Evolutionary conservation across 495 filamentous ascomycete genomes (phyloP), one percentile per base, ranked within the genome.

Genomic region (Xylaria cubensis): DNA sequence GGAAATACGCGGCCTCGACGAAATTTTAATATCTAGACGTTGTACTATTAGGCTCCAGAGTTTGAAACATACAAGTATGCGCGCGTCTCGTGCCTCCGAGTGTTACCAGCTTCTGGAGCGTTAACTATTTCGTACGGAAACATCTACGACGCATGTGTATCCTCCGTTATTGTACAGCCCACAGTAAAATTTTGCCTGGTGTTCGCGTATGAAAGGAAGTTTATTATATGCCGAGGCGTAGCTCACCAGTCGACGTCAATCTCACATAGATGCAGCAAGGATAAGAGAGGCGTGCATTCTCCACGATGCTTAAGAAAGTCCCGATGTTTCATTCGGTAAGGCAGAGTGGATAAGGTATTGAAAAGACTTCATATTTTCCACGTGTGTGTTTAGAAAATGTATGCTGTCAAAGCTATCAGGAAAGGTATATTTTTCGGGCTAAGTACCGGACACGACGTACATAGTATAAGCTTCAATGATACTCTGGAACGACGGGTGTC

Each of bases 311-410:
- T 50, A 51, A 72, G 55, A 67, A 68, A 55, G 53, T 53, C 63
- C 70, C 64, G 64, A 69, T 29, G 55, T 73, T 61, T 64, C 71
- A 67, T 46, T 73, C 71, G 71, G 71, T 51, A 73, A 69, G 42
- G 15, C 36, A 26, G 15, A 56, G 56, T 68, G 64, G 64, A 44
- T 36, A 67, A 69, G 12, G 24, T 29, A 73, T 21, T 58, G 29
- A 48, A 59, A 44, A 58, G 17, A 41, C 8, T 44, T 63, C 36
- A 21, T 41, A n/a, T 39, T 48, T n/a, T 67, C 41, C 63, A 63
- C 70, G 51, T 62, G 64, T 41, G 32, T 5, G 39, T 41, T 53
- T 9, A 29, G 69, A 64, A 36, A 24, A 41, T 59, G n/a, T 55
- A 19, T 29, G 34, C 46, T 44, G 26, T 66, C 62, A 0, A 44